A percentile compares a stretch with the other conserved stretches of the same genome.
phyloP scores from a whole-genome alignment of 352 stramenopile genomes.

The Phytophthora hibernalis region DNA sequence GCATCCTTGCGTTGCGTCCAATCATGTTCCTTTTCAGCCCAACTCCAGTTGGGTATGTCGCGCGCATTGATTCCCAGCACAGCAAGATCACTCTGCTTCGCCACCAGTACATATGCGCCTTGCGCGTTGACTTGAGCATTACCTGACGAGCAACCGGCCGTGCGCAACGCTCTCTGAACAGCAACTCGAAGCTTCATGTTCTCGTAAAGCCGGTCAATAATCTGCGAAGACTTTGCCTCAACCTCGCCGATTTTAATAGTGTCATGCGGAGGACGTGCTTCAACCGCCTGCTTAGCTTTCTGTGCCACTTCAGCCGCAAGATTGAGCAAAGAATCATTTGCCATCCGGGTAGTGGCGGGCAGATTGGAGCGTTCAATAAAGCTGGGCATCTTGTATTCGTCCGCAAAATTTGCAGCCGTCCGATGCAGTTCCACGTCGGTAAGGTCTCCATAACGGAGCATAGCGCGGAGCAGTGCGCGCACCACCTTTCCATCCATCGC shows the following conservation, averaged over 20 bases:
- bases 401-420: slow-evolving; percentile 63
- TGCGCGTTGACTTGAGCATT: slow-evolving; percentile 49
- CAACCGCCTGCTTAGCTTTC: slow-evolving; percentile 54
- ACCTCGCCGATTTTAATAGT: slow-evolving; percentile 81
- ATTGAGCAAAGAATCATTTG: slow-evolving; percentile 58
- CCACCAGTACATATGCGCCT: slow-evolving; percentile 77
- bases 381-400: slow-evolving; percentile 80
- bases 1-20: slow-evolving; percentile 83
- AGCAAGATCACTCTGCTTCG: slow-evolving; percentile 71
- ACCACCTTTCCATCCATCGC: slow-evolving; percentile 67
- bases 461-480: slow-evolving; percentile 68
- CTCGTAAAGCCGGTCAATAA: slow-evolving; percentile 87
- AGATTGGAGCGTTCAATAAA: slow-evolving; percentile 80
- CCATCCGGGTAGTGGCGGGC: slow-evolving; percentile 55
- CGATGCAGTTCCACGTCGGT: slow-evolving; percentile 74
- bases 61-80: slow-evolving; percentile 65
- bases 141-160: slow-evolving; percentile 49
- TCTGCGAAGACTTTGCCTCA: slow-evolving; percentile 72
- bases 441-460: slow-evolving; percentile 83
- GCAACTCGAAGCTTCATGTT: slow-evolving; percentile 88
- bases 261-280: slow-evolving; percentile 65
- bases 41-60: slow-evolving; percentile 75
- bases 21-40: slow-evolving; percentile 85
- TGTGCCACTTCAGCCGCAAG: slow-evolving; percentile 75
- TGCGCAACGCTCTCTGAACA: slow-evolving; percentile 76